A percentile compares a stretch with the other conserved stretches of the same genome.
phyloP scores from a whole-genome alignment of 1,284 basidiomycete genomes.

The Heterobasidion parviporum region DNA sequence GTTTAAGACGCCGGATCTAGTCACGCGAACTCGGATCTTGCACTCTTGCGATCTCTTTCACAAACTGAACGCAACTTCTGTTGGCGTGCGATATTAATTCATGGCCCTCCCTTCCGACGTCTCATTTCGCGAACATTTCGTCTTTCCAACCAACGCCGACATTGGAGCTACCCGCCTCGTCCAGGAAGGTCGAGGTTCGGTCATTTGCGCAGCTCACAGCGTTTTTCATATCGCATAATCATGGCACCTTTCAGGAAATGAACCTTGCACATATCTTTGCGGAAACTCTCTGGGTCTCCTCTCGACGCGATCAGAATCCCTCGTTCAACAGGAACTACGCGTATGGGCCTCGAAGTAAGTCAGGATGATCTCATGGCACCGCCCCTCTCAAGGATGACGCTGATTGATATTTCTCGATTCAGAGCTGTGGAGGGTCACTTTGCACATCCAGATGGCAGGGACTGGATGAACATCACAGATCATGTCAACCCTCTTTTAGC shows the following conservation, averaged over 20 bases:
- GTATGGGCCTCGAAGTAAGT: constrained; percentile 81
- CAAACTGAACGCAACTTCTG: neutral
- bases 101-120: neutral
- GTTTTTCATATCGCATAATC: neutral
- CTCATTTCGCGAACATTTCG: constrained; percentile 45
- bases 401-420: constrained; percentile 3
- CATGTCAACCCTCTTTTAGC: constrained; percentile 72
- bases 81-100: no score
- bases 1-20: neutral
- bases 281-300: constrained; percentile 93
- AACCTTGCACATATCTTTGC: constrained; percentile 79
- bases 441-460: constrained; percentile 73
- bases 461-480: constrained; percentile 81
- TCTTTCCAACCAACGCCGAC: constrained; percentile 51
- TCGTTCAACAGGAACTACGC: constrained; percentile 79
- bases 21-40: neutral
- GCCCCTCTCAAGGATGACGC: constrained; percentile 2
- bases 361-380: constrained; percentile 1
- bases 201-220: neutral
- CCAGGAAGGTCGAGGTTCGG: neutral
- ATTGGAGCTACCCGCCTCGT: constrained; percentile 37
- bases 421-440: constrained; percentile 93
- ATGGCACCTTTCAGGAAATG: constrained; percentile 30
- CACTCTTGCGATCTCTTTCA: neutral
- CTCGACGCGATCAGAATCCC: constrained; percentile 62